phyloP scores from a whole-genome alignment of 2,329 filamentous ascomycete genomes.

The Phialophora expanda region DNA sequence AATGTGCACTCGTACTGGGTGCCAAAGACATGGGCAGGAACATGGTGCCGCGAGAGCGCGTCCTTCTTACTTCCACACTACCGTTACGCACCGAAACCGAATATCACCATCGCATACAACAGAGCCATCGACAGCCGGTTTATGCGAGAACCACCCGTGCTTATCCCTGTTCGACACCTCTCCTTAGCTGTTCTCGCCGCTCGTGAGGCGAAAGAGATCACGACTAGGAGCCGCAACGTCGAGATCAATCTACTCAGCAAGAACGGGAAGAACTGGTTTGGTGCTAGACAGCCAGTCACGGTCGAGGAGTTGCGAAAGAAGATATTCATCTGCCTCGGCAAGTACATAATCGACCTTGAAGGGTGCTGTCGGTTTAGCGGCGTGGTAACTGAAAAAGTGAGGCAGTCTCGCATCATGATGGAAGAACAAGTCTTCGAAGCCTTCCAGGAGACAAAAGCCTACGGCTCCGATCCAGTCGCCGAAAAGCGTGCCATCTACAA shows the following conservation, averaged over 20 bases:
- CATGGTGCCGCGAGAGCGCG: neutral
- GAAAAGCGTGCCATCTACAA: neutral
- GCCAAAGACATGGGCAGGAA: neutral
- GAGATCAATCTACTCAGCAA: neutral
- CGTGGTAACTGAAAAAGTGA: neutral
- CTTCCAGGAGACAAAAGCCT: neutral
- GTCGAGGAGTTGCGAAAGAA: neutral
- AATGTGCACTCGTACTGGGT: neutral
- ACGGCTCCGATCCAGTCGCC: neutral
- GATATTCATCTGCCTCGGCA: constrained; percentile 3
- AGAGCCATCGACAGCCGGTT: neutral
- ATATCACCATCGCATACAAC: neutral
- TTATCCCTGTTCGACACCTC: constrained; percentile 1
- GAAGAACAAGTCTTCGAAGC: neutral
- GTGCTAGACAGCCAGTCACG: neutral
- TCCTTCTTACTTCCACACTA: neutral
- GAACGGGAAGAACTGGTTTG: neutral
- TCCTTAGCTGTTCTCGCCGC: neutral
- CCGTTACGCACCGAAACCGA: neutral
- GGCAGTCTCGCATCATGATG: neutral
- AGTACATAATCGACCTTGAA: neutral
- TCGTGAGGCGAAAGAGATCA: neutral
- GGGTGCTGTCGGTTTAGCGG: neutral
- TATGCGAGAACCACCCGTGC: neutral
- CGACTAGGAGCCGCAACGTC: neutral